Conservation (phyloP, 179 eudicot genomes). For the Pouteria campechiana region DNA sequence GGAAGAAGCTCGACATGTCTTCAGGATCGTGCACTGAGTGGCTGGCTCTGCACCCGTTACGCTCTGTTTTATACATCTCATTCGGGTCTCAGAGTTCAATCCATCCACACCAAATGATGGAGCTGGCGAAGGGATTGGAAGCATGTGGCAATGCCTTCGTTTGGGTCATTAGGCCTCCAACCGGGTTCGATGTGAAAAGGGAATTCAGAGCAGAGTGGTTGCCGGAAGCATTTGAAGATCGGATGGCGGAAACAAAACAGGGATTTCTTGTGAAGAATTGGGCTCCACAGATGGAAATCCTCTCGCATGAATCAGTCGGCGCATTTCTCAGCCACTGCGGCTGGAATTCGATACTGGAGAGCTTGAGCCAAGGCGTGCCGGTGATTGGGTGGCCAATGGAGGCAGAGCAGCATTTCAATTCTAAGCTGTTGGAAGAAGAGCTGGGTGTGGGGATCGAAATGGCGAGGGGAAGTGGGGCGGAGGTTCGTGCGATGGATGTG, state of each 20-base stretch:
- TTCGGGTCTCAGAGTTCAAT: constrained; percentile 89
- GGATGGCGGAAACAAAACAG: constrained; percentile 16
- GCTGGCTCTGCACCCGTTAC: constrained; percentile 28
- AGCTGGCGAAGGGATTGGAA: constrained; percentile 63
- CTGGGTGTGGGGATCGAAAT: constrained; percentile 72
- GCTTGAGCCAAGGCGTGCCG: constrained; percentile 72
- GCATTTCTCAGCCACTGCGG: constrained; percentile 83
- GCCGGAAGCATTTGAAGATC: constrained; percentile 54
- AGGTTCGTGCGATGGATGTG: constrained; percentile 31
- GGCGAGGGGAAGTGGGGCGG: constrained; percentile 40
- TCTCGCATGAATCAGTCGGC: constrained; percentile 46
- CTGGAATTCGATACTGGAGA: constrained; percentile 75
- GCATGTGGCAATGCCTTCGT: constrained; percentile 41
- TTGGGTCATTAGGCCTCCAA: constrained; percentile 85
- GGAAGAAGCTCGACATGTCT: constrained; percentile 19
- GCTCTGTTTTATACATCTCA: constrained; percentile 58
- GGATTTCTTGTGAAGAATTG: constrained; percentile 56
- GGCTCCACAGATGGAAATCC: constrained; percentile 80
- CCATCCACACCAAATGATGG: constrained; percentile 69
- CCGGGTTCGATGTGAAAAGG: constrained; percentile 44
- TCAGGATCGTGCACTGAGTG: constrained; percentile 32
- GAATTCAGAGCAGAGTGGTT: constrained; percentile 63
- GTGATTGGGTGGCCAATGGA: constrained; percentile 69
- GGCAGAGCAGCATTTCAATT: constrained; percentile 72
- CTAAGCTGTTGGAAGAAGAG: constrained; percentile 74